Evolutionary conservation across 2,329 filamentous ascomycete species (phyloP), one percentile per base, ranked within the genome.

Genomic region (Venturia effusa): DNA sequence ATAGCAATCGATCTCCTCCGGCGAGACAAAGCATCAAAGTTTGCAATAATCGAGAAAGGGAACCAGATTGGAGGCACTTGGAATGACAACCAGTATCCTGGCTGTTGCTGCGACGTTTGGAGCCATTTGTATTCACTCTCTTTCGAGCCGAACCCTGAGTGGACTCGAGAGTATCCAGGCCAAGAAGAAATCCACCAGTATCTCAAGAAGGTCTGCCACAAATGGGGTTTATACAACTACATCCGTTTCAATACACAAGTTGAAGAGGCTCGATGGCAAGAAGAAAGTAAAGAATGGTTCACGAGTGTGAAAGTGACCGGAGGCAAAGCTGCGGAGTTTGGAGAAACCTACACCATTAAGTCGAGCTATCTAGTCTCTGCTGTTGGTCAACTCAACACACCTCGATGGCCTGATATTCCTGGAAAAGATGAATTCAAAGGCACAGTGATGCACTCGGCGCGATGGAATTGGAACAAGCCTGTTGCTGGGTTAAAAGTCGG

Each of bases 401-500:
- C 83, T 0, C 72, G 74, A 7, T 79, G 77, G 67, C 81, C 81
- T 0, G 69, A 76, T 0, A 81, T 84, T 15, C 72, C 77, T 10
- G 81, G 81, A 0, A 63, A 82, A 11, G 72, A 78, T 0, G 71
- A 74, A 6, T 84, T 82, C 64, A 71, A 77, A 48, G 81, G 82
- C 2, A 83, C 82, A 71, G 73, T 78, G 64, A 83, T 81, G 76
- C 83, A 85, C 66, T 81, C 79, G 2, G 81, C 83, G 4, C 71
- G 82, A n/a, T 85, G 83, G 82, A 82, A 85, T 66, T 84, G 82
- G 81, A 81, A 76, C 54, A 83, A 83, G 66, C 76, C 80, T 61
- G 68, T 83, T n/a, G 70, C 73, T 37, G 80, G 76, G 10, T 85
- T 85, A 73, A 79, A 77, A 61, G 78, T 86, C 48, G 83, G 79